phyloP scores from a whole-genome alignment of 2,329 filamentous ascomycete species.

The Hirsutella minnesotensis region DNA sequence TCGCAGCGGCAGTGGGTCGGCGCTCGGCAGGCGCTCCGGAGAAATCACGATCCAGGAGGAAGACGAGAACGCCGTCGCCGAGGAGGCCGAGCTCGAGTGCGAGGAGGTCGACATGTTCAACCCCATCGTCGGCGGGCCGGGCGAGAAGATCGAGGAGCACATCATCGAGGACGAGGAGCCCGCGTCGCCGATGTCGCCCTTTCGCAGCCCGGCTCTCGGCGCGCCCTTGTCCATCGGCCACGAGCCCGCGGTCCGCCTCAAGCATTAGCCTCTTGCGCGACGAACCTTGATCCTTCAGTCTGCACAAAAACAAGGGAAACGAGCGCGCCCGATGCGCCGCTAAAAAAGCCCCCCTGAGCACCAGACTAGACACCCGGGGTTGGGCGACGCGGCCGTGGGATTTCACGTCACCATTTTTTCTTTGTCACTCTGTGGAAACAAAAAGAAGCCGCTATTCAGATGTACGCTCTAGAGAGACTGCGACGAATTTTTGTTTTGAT shows the following conservation, averaged over 20 bases:
- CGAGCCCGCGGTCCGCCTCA: too few species aligned
- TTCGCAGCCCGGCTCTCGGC: slow-evolving; percentile 1
- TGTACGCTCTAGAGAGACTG: too few species aligned
- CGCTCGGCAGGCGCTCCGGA: slow-evolving; percentile 54
- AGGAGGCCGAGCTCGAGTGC: slow-evolving; percentile 33
- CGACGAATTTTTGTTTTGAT: too few species aligned
- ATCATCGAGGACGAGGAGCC: slow-evolving; percentile 30
- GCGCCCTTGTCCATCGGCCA: not conserved
- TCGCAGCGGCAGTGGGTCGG: slow-evolving; percentile 50
- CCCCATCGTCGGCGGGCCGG: slow-evolving; percentile 32
- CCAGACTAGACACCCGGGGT: too few species aligned
- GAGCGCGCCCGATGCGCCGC: too few species aligned
- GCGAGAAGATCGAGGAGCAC: slow-evolving; percentile 33
- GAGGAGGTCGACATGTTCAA: slow-evolving; percentile 50
- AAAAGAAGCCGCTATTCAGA: too few species aligned
- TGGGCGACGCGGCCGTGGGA: too few species aligned
- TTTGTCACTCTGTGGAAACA: too few species aligned
- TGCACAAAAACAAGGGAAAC: too few species aligned
- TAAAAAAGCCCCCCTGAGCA: too few species aligned
- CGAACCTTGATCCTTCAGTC: too few species aligned
- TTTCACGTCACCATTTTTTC: not conserved
- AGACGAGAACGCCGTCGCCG: slow-evolving; percentile 38
- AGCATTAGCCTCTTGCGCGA: too few species aligned
- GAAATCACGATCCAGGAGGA: slow-evolving; percentile 64
- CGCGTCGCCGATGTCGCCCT: slow-evolving; percentile 5